Percentiles rank a stretch among this genome's conserved stretches.
Evolutionary conservation across 2,329 filamentous ascomycete species (phyloP).

Genomic region (Cladophialophora immunda): DNA sequence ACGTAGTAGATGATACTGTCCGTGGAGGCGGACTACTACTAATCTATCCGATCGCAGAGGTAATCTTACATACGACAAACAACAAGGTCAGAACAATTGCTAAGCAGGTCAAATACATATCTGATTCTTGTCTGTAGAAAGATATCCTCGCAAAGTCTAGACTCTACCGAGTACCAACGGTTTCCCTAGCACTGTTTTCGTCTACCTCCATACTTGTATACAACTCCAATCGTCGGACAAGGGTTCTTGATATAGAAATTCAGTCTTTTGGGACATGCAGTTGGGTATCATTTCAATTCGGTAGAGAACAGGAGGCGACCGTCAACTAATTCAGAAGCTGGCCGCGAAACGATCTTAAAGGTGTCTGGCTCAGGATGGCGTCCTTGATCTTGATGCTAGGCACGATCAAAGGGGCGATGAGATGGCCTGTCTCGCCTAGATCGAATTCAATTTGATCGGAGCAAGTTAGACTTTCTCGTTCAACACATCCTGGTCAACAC

Average conservation of each 20-base stretch:
- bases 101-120: too few relatives aligned
- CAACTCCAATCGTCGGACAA: neutral
- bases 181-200: neutral
- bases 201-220: neutral
- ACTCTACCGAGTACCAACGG: neutral
- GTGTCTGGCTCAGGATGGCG: too few relatives aligned
- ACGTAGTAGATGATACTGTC: too few relatives aligned
- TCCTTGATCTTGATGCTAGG: too few relatives aligned
- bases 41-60: too few relatives aligned
- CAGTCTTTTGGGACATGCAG: neutral
- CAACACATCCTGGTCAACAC: conserved; percentile 26
- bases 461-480: conserved; percentile 22
- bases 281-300: conserved; percentile 2
- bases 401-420: neutral
- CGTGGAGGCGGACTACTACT: too few relatives aligned
- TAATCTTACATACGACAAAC: too few relatives aligned
- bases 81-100: too few relatives aligned
- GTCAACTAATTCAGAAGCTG: neutral
- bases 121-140: neutral
- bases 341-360: neutral
- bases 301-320: too few relatives aligned
- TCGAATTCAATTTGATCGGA: neutral
- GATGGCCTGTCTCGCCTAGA: neutral
- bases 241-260: neutral
- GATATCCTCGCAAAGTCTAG: neutral